Evolutionary conservation across 1,284 basidiomycete genomes (phyloP), one percentile per base, ranked within the genome.

Genomic region (Puccinia coronata): DNA sequence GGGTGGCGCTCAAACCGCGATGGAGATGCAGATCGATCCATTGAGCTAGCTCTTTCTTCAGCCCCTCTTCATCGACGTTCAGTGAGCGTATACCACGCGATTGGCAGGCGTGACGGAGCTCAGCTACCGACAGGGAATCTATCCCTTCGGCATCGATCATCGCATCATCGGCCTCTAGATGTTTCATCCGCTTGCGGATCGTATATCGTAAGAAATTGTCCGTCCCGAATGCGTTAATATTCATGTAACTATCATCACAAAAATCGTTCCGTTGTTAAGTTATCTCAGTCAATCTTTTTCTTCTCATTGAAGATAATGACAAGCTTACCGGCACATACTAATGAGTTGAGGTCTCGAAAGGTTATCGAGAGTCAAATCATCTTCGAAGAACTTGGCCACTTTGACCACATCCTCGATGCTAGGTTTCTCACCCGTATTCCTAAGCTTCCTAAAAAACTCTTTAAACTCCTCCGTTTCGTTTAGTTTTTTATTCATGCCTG

Each of bases 291-390:
- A 67, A 28, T 2, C 14, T 70, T 65, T 39, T n/a, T 14, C 11
- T 65, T 63, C 36, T 39, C 18, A 1, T 12, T 6, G 73, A n/a
- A 39, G 12, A 41, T 25, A 23, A 18, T 23, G 31, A 57, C 25
- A 31, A 28, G 31, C 83, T 83, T 83, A 87, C 79, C 94, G 90
- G 85, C 92, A 98, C 92, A 97, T 96, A 1, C 94, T 96, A 55
- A 98, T 95, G 23, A 99, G 90, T 87, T 99, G 96, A 34, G 97
- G 96, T 43, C 96, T 92, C 3, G 95, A 95, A 82, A 99, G 89
- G 87, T 99, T 99, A 89, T 99, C 97, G 81, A 99, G 90, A 0
- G 96, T 98, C 82, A 99, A 90, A 85, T 99, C 97, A 84, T 98
- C 95, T 86, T 98, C 94, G 86, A 99, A 99, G 63, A 98, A 90